phyloP scores from a whole-genome alignment of 306 rosid genomes.

The Astragalus glycyphyllos region DNA sequence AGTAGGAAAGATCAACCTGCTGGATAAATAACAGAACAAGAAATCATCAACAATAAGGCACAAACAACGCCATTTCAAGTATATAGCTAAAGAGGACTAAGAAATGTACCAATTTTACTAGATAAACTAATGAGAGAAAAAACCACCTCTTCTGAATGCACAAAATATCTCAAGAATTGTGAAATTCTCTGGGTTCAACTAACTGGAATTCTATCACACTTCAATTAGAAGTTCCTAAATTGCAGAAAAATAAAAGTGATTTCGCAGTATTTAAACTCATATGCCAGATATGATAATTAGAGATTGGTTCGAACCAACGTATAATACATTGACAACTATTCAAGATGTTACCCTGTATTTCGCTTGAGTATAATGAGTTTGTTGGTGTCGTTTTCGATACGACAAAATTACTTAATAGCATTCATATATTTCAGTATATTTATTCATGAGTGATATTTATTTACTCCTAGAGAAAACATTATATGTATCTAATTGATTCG shows the following conservation, averaged over 20 bases:
- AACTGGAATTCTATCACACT: neutral
- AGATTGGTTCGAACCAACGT: neutral
- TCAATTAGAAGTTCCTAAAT: neutral
- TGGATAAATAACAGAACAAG: too few species aligned
- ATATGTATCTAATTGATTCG: too few species aligned
- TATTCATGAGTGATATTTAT: too few species aligned
- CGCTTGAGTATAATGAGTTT: constrained; percentile 5
- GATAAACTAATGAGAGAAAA: too few species aligned
- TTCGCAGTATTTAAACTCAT: neutral
- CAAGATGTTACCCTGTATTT: neutral
- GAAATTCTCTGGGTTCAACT: neutral
- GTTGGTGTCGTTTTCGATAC: too few species aligned
- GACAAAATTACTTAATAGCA: neutral
- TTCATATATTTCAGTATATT: neutral
- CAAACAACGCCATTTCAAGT: too few species aligned
- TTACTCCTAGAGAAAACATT: too few species aligned
- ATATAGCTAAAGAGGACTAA: too few species aligned
- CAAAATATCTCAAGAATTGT: neutral
- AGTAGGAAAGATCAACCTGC: too few species aligned
- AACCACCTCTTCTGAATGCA: too few species aligned
- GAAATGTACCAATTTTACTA: too few species aligned
- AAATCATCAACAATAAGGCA: too few species aligned
- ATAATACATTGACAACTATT: neutral
- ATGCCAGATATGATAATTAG: neutral
- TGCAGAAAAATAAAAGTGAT: neutral